Evolutionary conservation across 2,329 filamentous ascomycete species (phyloP).

Genomic region (Mycosphaerella sp.): DNA sequence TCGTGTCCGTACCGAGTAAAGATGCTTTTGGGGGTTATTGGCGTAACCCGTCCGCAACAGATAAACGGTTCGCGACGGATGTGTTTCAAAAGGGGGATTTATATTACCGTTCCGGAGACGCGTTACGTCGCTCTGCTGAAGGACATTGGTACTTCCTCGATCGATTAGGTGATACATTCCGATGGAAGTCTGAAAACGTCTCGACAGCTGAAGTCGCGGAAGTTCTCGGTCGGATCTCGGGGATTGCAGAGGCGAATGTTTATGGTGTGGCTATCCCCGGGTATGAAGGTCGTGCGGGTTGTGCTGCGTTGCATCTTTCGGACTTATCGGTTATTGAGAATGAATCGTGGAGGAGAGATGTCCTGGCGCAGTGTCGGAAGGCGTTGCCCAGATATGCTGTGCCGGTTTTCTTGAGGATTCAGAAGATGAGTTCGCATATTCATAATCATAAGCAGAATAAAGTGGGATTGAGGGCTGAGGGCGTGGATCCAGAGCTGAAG

Average conservation of each 20-base stretch:
- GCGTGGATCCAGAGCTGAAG: constrained; percentile 54
- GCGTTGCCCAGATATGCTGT: constrained; percentile 69
- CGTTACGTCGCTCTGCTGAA: constrained; percentile 37
- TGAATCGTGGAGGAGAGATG: constrained; percentile 45
- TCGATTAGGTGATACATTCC: constrained; percentile 42
- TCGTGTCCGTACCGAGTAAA: constrained; percentile 55
- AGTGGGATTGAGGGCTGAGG: constrained; percentile 60
- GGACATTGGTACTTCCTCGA: constrained; percentile 46
- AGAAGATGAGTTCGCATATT: constrained; percentile 51
- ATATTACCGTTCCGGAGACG: constrained; percentile 43
- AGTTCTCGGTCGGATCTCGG: constrained; percentile 37
- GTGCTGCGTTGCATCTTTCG: constrained; percentile 50
- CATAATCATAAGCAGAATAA: constrained; percentile 81
- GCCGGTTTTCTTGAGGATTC: constrained; percentile 63
- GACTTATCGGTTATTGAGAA: constrained; percentile 48
- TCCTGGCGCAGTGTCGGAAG: constrained; percentile 53
- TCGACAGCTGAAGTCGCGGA: constrained; percentile 43
- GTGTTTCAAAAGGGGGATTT: constrained; percentile 43
- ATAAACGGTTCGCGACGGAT: constrained; percentile 46
- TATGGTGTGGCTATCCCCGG: constrained; percentile 44
- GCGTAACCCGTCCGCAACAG: constrained; percentile 59
- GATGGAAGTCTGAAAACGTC: constrained; percentile 46
- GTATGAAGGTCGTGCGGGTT: constrained; percentile 48
- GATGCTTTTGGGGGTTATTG: constrained; percentile 63
- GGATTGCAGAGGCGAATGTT: constrained; percentile 42